Conservation (phyloP, 352 stramenopile genomes). For the Phytophthora sojae region DNA sequence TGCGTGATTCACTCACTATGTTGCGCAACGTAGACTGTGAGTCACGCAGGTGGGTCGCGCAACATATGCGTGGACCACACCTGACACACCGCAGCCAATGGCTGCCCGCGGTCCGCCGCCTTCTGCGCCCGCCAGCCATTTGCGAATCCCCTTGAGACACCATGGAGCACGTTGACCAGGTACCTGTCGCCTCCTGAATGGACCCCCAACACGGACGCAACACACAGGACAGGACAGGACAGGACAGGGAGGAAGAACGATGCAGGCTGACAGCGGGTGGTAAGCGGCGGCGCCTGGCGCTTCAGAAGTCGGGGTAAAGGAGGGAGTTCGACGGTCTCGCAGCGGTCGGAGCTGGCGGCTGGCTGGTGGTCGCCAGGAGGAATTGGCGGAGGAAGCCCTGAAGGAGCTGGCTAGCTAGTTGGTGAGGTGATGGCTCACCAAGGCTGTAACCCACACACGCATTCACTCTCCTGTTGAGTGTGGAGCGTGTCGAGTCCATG, state of each 20-base stretch:
- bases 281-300: not conserved
- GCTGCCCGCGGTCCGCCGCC: not conserved
- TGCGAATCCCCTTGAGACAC: conserved; percentile 56
- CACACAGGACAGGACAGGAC: not conserved
- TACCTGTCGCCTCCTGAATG: conserved; percentile 31
- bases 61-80: not conserved
- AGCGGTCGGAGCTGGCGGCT: conserved; percentile 22
- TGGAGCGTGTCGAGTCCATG: conserved; percentile 3
- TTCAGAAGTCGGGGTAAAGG: not conserved
- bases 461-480: not conserved
- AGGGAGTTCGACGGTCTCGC: conserved; percentile 30
- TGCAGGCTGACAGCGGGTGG: not conserved
- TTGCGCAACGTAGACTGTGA: too few relatives aligned
- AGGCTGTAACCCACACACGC: conserved; percentile 79
- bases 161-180: conserved; percentile 89
- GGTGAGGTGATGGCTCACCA: conserved; percentile 62
- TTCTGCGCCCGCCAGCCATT: conserved; percentile 13
- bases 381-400: conserved; percentile 20
- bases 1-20: too few relatives aligned
- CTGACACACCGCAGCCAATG: conserved; percentile 32
- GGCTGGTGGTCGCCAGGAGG: conserved; percentile 5
- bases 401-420: conserved; percentile 54
- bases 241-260: not conserved
- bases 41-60: too few relatives aligned
- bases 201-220: too few relatives aligned